Evolutionary conservation across 495 filamentous ascomycete species (phyloP).

Genomic region (Aspergillus wentii): DNA sequence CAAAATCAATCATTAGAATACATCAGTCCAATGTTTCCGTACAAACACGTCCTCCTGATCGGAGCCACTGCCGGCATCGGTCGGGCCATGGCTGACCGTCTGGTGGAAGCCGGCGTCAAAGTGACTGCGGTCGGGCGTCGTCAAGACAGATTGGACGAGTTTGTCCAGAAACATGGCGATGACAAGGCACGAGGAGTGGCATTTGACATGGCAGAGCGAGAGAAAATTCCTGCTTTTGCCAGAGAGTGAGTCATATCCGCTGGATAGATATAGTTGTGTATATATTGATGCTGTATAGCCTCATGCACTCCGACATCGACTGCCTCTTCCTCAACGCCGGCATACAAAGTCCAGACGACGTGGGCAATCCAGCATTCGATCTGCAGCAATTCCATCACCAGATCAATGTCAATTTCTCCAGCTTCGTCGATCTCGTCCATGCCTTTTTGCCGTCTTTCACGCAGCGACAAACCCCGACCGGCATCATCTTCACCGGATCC

Average conservation of each 20-base stretch:
- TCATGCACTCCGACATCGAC: slow-evolving; percentile 47
- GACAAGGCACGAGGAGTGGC: slow-evolving; percentile 44
- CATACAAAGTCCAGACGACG: slow-evolving; percentile 44
- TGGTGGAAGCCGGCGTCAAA: slow-evolving; percentile 54
- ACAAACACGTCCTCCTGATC: slow-evolving; percentile 63
- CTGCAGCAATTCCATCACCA: slow-evolving; percentile 46
- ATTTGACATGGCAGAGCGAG: slow-evolving; percentile 60
- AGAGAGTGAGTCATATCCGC: slow-evolving; percentile 48
- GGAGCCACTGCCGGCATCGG: slow-evolving; percentile 70
- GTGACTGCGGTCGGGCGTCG: slow-evolving; percentile 63
- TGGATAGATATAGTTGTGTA: too few relatives aligned
- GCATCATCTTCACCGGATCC: slow-evolving; percentile 36
- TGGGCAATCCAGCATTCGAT: slow-evolving; percentile 53
- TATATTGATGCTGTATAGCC: too few relatives aligned
- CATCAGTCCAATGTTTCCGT: too few relatives aligned
- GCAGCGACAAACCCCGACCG: slow-evolving; percentile 26
- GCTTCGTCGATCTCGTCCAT: slow-evolving; percentile 52
- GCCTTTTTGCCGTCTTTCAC: slow-evolving; percentile 58
- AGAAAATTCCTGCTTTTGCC: slow-evolving; percentile 52
- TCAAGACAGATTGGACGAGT: slow-evolving; percentile 57
- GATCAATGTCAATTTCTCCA: slow-evolving; percentile 59
- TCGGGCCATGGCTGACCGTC: slow-evolving; percentile 54
- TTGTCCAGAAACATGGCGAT: slow-evolving; percentile 54
- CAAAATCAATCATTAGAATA: too few relatives aligned
- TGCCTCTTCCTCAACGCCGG: slow-evolving; percentile 35